Conservation (phyloP, 768 basidiomycete genomes). For the Xanthoconium purpureum region DNA sequence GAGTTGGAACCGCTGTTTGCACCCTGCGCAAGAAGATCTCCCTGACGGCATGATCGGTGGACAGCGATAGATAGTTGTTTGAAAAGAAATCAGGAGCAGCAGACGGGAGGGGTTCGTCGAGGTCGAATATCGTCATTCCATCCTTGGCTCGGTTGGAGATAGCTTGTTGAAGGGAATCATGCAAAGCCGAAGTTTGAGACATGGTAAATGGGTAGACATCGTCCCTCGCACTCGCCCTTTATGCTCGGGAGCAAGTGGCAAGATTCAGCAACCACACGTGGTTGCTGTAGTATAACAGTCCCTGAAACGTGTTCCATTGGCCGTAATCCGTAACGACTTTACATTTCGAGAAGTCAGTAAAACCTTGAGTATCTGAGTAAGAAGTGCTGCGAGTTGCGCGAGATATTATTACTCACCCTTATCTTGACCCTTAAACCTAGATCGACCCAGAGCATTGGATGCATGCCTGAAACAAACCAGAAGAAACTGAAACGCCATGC, state of each 20-base stretch:
- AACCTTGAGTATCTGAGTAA: neutral
- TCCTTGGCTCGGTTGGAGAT: constrained; percentile 1
- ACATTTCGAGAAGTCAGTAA: neutral
- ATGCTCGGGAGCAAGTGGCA: neutral
- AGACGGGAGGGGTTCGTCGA: constrained; percentile 18
- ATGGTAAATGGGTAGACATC: neutral
- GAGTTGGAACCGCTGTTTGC: constrained; percentile 13
- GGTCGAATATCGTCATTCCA: constrained; percentile 10
- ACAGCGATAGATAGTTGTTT: constrained; percentile 51
- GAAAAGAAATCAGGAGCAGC: constrained; percentile 39
- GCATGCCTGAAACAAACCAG: neutral
- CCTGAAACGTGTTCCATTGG: neutral
- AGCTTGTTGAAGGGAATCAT: constrained; percentile 15
- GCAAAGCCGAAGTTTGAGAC: constrained; percentile 8
- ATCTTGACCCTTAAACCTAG: neutral
- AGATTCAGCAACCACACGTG: neutral
- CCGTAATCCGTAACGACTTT: neutral
- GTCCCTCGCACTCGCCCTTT: neutral
- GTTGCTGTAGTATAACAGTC: neutral
- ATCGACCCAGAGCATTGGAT: neutral
- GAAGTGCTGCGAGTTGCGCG: neutral
- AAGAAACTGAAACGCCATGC: neutral
- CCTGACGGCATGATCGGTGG: constrained; percentile 30
- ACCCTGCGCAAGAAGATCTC: constrained; percentile 33
- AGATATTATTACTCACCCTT: constrained; percentile 1